These are phyloP conservation scores for Lycium barbarum DNA, from an alignment of 257 asterid species.

Conservation along the genomic window DNA sequence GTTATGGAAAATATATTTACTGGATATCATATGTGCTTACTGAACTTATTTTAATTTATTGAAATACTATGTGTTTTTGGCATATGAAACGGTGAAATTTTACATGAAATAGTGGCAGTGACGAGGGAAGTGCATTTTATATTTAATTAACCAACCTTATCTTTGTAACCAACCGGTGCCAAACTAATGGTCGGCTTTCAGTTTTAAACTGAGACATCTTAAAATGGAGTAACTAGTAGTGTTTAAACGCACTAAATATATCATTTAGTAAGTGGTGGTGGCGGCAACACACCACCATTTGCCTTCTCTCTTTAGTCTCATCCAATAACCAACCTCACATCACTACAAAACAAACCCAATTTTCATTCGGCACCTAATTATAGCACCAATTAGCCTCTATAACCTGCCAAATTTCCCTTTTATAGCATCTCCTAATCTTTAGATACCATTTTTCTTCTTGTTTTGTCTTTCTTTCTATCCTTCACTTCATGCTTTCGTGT, in stretches of 20 bases:
- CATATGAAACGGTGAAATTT: too few species aligned
- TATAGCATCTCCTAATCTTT: conserved; percentile 39
- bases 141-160: neutral
- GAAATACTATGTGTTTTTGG: too few species aligned
- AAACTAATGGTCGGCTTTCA: neutral
- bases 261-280: conserved; percentile 30
- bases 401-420: conserved; percentile 41
- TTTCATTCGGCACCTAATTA: neutral
- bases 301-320: conserved; percentile 8
- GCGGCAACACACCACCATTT: neutral
- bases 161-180: neutral
- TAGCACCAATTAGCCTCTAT: neutral
- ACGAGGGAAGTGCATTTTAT: too few species aligned
- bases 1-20: too few species aligned
- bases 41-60: too few species aligned
- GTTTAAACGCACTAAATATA: neutral
- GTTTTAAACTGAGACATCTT: neutral
- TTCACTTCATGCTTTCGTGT: neutral
- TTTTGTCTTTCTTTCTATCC: conserved; percentile 18
- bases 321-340: conserved; percentile 22
- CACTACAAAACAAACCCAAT: neutral
- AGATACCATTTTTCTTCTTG: conserved; percentile 37
- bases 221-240: neutral
- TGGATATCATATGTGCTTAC: too few species aligned
- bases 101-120: too few species aligned